A percentile compares a stretch with the other conserved stretches of the same genome.
Conservation (phyloP, 495 filamentous ascomycete species). For the Aspergillus coremiiformis region DNA sequence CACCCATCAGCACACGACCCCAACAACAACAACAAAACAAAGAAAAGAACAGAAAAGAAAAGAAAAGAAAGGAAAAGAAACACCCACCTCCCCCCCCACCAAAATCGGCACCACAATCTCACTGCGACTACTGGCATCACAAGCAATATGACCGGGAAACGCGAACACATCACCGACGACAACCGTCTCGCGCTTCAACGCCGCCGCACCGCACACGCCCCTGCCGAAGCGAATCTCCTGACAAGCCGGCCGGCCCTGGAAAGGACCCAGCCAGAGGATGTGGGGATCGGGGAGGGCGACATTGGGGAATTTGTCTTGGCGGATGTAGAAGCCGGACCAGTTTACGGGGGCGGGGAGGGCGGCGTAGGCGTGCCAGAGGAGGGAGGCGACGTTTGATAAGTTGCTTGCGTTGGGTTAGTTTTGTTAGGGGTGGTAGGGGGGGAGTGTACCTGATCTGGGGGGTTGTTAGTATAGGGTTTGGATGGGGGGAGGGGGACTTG, state of each 20-base stretch:
- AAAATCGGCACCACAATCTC: constrained; percentile 89
- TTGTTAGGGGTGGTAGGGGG: not conserved
- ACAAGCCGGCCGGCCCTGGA: constrained; percentile 83
- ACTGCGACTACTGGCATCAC: constrained; percentile 72
- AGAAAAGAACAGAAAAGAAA: not conserved
- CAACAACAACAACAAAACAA: not conserved
- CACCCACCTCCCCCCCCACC: constrained; percentile 44
- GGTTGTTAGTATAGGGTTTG: too few relatives aligned
- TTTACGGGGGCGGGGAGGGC: constrained; percentile 71
- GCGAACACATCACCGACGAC: constrained; percentile 65
- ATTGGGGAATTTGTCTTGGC: constrained; percentile 49
- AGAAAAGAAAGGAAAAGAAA: constrained; percentile 6
- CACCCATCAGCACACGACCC: constrained; percentile 2
- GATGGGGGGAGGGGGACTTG: too few relatives aligned
- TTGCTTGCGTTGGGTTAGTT: constrained; percentile 48
- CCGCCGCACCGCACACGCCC: constrained; percentile 81
- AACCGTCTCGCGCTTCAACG: constrained; percentile 53
- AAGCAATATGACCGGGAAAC: constrained; percentile 89
- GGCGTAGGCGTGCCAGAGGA: constrained; percentile 80
- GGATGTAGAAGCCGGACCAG: constrained; percentile 89
- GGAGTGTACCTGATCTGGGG: too few relatives aligned
- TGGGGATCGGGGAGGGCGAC: constrained; percentile 16
- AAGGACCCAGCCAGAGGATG: constrained; percentile 71
- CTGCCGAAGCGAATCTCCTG: constrained; percentile 73
- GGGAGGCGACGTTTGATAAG: constrained; percentile 72